Evolutionary conservation across 352 stramenopile genomes (phyloP).

Genomic region (Nothophytophthora sp.): DNA sequence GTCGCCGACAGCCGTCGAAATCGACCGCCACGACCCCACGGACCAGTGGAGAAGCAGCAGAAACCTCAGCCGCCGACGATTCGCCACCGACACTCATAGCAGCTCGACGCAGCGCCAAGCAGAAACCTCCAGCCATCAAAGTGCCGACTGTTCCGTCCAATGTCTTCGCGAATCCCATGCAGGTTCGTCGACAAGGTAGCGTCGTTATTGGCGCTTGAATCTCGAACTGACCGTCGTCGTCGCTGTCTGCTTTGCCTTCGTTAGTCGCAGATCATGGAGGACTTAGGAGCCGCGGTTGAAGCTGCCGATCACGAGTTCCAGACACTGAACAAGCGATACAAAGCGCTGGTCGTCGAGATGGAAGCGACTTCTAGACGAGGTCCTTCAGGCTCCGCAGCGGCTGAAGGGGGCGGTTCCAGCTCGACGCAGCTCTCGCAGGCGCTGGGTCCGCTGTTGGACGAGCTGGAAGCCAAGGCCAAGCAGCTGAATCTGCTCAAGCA

Average conservation of each 20-base stretch:
- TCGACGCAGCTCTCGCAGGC: constrained; percentile 41
- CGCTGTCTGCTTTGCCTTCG: neutral
- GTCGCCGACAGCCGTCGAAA: neutral
- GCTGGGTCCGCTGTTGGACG: constrained; percentile 51
- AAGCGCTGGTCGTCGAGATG: constrained; percentile 44
- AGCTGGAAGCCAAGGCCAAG: constrained; percentile 66
- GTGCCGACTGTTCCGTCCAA: constrained; percentile 31
- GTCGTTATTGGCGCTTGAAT: neutral
- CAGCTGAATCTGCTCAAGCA: constrained; percentile 72
- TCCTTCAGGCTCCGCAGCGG: constrained; percentile 1
- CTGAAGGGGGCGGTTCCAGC: constrained; percentile 8
- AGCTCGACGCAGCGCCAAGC: constrained; percentile 3
- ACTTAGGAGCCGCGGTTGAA: constrained; percentile 38
- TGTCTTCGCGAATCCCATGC: constrained; percentile 50
- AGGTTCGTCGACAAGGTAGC: constrained; percentile 26
- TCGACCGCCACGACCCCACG: neutral
- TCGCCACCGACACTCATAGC: too few species aligned
- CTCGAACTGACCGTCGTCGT: constrained; percentile 4
- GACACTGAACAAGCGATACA: constrained; percentile 44
- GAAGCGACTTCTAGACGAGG: constrained; percentile 23
- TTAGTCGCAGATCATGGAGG: constrained; percentile 64
- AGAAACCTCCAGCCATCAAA: constrained; percentile 44
- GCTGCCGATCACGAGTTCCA: constrained; percentile 50
- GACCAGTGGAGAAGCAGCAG: neutral
- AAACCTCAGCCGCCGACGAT: too few species aligned